phyloP scores from a whole-genome alignment of 768 basidiomycete species.

The Mycena capillaripes region DNA sequence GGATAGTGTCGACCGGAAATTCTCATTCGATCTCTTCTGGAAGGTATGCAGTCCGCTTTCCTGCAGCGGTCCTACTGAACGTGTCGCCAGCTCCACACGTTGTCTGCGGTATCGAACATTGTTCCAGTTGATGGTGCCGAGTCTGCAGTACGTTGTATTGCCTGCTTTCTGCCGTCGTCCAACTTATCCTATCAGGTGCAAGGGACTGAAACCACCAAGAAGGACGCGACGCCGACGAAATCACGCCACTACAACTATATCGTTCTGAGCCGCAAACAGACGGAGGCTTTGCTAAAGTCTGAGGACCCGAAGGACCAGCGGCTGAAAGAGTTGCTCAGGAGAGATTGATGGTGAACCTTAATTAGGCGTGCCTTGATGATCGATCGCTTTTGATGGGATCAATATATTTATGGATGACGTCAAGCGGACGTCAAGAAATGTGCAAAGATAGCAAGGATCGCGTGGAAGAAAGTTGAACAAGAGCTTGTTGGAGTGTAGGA shows the following conservation, averaged over 20 bases:
- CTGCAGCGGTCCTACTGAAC: not conserved
- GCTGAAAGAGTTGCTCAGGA: not conserved
- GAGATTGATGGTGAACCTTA: not conserved
- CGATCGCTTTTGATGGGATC: not conserved
- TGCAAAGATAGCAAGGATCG: too few relatives aligned
- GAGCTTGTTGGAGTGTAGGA: too few relatives aligned
- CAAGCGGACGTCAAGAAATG: too few relatives aligned
- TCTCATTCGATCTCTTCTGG: slow-evolving; percentile 57
- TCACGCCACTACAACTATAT: slow-evolving; percentile 7
- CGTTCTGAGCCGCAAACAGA: slow-evolving; percentile 18
- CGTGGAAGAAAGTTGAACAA: too few relatives aligned
- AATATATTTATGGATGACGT: too few relatives aligned
- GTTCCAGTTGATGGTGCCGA: slow-evolving; percentile 2
- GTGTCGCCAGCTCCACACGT: not conserved
- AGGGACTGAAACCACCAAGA: not conserved
- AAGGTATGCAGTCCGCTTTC: not conserved
- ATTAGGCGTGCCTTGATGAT: not conserved
- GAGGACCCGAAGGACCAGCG: not conserved
- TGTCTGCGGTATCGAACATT: slow-evolving; percentile 24
- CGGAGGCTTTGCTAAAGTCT: slow-evolving; percentile 2
- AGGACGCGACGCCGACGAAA: not conserved
- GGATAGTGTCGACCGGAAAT: slow-evolving; percentile 47
- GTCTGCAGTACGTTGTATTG: not conserved
- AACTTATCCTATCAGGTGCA: not conserved
- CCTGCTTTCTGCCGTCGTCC: not conserved